Evolutionary conservation across 2,329 filamentous ascomycete genomes (phyloP).

Genomic region (Alternaria gaisen): DNA sequence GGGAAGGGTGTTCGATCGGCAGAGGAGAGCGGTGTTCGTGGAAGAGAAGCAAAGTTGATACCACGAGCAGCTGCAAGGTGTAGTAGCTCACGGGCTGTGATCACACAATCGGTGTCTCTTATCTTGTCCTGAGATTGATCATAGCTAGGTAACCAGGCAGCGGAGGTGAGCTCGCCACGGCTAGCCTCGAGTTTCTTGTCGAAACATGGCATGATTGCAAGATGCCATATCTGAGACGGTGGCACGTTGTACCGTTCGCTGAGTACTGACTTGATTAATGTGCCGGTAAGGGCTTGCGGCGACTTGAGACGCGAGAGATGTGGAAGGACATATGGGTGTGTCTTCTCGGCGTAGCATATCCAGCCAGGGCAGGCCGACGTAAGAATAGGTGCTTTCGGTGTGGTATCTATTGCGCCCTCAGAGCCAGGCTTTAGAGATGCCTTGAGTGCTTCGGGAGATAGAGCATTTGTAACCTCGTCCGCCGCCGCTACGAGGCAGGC

Average conservation of each 20-base stretch:
- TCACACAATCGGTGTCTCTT: constrained; percentile 95
- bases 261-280: constrained; percentile 85
- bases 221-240: constrained; percentile 87
- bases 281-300: constrained; percentile 90
- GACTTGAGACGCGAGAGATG: constrained; percentile 93
- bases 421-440: constrained; percentile 32
- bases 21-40: constrained; percentile 63
- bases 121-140: constrained; percentile 54
- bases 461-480: constrained; percentile 56
- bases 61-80: constrained; percentile 85
- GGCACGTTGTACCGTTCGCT: constrained; percentile 75
- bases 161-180: constrained; percentile 87
- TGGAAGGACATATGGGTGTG: constrained; percentile 89
- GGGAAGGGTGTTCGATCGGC: constrained; percentile 70
- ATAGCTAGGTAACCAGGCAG: constrained; percentile 66
- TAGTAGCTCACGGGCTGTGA: constrained; percentile 92
- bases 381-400: constrained; percentile 70
- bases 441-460: constrained; percentile 40
- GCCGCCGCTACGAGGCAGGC: constrained; percentile 74
- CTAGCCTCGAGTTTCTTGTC: constrained; percentile 99
- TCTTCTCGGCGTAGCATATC: constrained; percentile 99
- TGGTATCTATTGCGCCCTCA: constrained; percentile 55
- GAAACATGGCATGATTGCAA: constrained; percentile 98
- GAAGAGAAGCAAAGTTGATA: constrained; percentile 77
- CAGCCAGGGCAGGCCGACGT: constrained; percentile 95